Evolutionary conservation across 495 filamentous ascomycete species (phyloP), one percentile per base, ranked within the genome.

Genomic region (Hyaloscypha finlandica): DNA sequence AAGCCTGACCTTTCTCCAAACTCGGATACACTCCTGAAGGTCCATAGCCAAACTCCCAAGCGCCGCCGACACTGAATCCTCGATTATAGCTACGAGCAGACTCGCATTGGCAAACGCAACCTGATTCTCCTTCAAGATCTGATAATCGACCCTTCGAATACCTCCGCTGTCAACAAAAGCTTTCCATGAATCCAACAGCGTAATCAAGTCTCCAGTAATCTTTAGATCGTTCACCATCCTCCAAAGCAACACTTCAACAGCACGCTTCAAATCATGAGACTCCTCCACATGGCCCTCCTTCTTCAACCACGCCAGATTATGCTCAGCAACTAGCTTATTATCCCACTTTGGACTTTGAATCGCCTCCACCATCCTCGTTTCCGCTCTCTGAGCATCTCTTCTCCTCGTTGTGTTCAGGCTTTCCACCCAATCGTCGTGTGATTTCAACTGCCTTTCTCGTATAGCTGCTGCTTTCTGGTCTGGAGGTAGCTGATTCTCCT

Each of bases 1-100:
- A 9, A 89, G 69, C 60, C 85, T 69, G 3, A 88, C 84, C 57
- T 75, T 83, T 68, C 80, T 84, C 86, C 86, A 88, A 69, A 86
- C 77, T 59, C 79, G 66, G 68, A 88, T 65, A 66, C 85, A 89
- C 66, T 89, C 87, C 72, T 87, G 84, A 73, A 89, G 72, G 68
- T 90, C 86, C 75, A 83, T 77, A 25, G 85, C 81, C 39, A 89
- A 62, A 19, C 80, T 82, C 22, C 84, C 85, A 66, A 82, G 82
- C 22, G 78, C 74, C 29, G 80, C 80, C 9, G 67, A 76, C 8
- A 80, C 77, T 0, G 80, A 80, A 39, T 82, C 81, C 68, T 78
- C 77, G 29, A 89, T 77, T 31, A 85, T 54, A 9, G 82, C 80
- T 20, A 88, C 70, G 29, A 88, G 61, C 30, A 85, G 70, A 42